Percentiles rank a stretch among this genome's conserved stretches.
Conservation (phyloP, 1,284 basidiomycete species). For the Prillingera fragicola region DNA sequence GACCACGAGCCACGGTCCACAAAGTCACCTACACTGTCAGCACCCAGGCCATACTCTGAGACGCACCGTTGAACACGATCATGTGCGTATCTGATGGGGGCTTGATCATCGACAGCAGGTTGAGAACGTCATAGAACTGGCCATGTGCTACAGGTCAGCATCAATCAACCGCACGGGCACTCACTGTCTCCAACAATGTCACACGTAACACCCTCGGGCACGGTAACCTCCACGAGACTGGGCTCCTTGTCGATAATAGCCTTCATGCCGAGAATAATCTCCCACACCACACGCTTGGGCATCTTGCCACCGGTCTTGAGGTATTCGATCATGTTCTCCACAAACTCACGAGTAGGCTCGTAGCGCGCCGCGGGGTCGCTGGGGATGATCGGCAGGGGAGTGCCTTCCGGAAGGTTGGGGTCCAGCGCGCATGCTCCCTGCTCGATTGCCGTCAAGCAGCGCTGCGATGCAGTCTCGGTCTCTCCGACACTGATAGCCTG, state of each 20-base stretch:
- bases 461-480: constrained; percentile 66
- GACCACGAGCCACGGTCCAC: constrained; percentile 96
- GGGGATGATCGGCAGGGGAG: constrained; percentile 58
- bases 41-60: too few relatives aligned
- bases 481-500: constrained; percentile 86
- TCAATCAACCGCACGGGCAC: constrained; percentile 10
- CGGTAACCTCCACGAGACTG: constrained; percentile 70
- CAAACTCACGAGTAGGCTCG: constrained; percentile 68
- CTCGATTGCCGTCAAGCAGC: constrained; percentile 70
- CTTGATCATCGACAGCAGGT: constrained; percentile 81
- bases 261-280: constrained; percentile 82
- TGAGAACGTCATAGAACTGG: constrained; percentile 92
- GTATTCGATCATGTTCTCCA: constrained; percentile 79
- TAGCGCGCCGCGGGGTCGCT: constrained; percentile 54
- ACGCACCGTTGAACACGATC: constrained; percentile 73
- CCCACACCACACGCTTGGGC: constrained; percentile 85
- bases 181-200: constrained; percentile 83
- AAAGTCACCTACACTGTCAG: constrained; percentile 62
- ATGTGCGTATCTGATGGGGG: constrained; percentile 73
- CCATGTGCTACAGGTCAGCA: constrained; percentile 19
- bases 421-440: constrained; percentile 58
- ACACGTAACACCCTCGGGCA: constrained; percentile 72
- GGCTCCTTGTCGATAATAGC: constrained; percentile 70
- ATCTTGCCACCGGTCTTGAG: constrained; percentile 80
- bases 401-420: constrained; percentile 47